These are phyloP conservation scores for Arthroderma sp. DNA, from an alignment of 2,329 filamentous ascomycete genomes.

Conservation along the genomic window DNA sequence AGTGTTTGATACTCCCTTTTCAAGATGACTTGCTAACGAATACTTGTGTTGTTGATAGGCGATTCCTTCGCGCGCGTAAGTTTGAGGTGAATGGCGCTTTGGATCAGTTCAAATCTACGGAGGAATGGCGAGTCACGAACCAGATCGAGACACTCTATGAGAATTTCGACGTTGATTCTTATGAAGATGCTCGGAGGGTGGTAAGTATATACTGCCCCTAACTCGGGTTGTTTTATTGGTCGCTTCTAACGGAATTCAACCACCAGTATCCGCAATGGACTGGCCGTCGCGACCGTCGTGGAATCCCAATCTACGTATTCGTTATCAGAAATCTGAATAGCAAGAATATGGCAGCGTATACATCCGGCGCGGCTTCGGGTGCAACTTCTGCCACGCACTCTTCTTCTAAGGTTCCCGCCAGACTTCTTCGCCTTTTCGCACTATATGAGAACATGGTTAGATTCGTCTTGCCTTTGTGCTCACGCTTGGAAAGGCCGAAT, in stretches of 20 bases:
- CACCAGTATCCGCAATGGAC: slow-evolving; percentile 85
- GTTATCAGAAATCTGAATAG: slow-evolving; percentile 71
- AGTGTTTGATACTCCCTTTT: background rate
- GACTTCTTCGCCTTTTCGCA: slow-evolving; percentile 75
- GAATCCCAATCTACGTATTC: slow-evolving; percentile 85
- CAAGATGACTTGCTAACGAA: background rate
- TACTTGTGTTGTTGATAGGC: slow-evolving; percentile 36
- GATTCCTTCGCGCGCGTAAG: slow-evolving; percentile 72
- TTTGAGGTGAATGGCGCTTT: slow-evolving; percentile 68
- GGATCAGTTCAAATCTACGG: slow-evolving; percentile 74
- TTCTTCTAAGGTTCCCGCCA: slow-evolving; percentile 44
- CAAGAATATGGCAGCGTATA: slow-evolving; percentile 69
- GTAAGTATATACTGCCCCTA: slow-evolving; percentile 33
- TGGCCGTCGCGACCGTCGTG: slow-evolving; percentile 74
- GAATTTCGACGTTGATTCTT: slow-evolving; percentile 73
- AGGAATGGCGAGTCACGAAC: slow-evolving; percentile 73
- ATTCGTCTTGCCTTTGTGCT: slow-evolving; percentile 76
- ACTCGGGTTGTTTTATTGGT: background rate
- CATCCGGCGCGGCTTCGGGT: slow-evolving; percentile 36
- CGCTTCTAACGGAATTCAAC: background rate
- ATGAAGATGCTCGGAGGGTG: slow-evolving; percentile 60
- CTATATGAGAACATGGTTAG: slow-evolving; percentile 85
- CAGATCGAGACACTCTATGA: slow-evolving; percentile 67
- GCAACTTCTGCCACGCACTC: slow-evolving; percentile 48
- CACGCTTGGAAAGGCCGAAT: slow-evolving; percentile 60